Evolutionary conservation across 192 early-diverging fungal genomes (phyloP), one percentile per base, ranked within the genome.

Genomic region (Piromyces finnis): DNA sequence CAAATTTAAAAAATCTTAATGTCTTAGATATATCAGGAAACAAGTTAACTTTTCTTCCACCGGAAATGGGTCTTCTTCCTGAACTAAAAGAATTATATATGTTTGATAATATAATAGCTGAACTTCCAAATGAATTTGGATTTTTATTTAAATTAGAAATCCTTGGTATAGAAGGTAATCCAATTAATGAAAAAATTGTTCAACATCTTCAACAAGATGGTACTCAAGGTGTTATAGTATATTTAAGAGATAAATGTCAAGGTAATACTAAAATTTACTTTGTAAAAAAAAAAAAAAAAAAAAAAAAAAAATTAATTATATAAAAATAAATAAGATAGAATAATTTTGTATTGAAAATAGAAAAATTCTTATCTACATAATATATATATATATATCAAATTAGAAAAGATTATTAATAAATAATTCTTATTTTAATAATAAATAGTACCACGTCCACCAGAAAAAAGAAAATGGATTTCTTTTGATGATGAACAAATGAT

Each of bases 91-190:
- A 98, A 81, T 87, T 99, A 29, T 81, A 95, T 78, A 79, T 95
- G 51, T 97, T 97, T 86, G 97, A 99, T 86, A 99, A 99, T 82
- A 89, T 89, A 82, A 86, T 99, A 59, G 86, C 92, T 15, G 91
- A 90, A 27, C 81, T 99, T 78, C 97, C 97, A 13, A 86, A 84
- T 77, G 97, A 99, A 84, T 86, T 98, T 78, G 97, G 97, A 17
- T 91, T 89, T 12, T 85, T 99, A 77, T 98, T 90, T 82, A 92
- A 95, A 84, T 85, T 99, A 30, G 96, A 98, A 81, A 92, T 88
- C 0, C 86, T 99, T 77, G 97, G 96, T 0, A 83, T 99, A 59
- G 97, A 99, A 83, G 97, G 97, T 18, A 99, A 99, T 84, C 96
- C 96, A 22, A 82, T 99, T 79, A 89, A 92, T 78, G 93, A 96